Evolutionary conservation across 257 asterid genomes (phyloP).

Genomic region (Schizonepeta tenuifolia): DNA sequence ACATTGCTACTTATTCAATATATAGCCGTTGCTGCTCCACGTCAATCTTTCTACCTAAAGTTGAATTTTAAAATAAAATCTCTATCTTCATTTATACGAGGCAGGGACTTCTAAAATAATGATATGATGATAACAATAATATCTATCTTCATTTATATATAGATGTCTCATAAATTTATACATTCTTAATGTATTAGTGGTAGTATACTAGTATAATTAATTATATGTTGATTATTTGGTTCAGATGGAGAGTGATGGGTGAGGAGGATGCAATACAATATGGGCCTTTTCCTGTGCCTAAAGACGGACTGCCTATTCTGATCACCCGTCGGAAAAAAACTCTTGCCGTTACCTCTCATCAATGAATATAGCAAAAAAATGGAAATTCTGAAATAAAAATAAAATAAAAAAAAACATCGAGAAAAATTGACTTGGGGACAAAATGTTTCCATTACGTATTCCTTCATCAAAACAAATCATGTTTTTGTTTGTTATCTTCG

Average conservation of each 20-base stretch:
- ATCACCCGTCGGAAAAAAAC: slow-evolving; percentile 23
- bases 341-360: neutral
- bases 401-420: neutral
- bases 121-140: neutral
- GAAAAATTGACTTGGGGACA: slow-evolving; percentile 24
- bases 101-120: too few relatives aligned
- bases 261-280: slow-evolving; percentile 60
- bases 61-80: too few relatives aligned
- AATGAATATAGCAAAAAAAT: too few relatives aligned
- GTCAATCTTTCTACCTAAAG: neutral
- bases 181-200: neutral
- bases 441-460: slow-evolving; percentile 32
- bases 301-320: slow-evolving; percentile 59
- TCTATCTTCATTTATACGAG: too few relatives aligned
- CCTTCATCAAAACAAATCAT: neutral
- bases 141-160: too few relatives aligned
- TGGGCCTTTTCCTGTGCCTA: slow-evolving; percentile 73
- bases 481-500: slow-evolving; percentile 26
- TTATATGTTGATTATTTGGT: neutral
- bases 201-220: neutral
- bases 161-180: neutral
- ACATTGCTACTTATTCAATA: neutral
- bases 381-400: neutral
- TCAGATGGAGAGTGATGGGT: slow-evolving; percentile 66
- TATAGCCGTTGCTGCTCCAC: slow-evolving; percentile 4